These are phyloP conservation scores for Cokeromyces recurvatus DNA, from an alignment of 371 early-diverging fungal species.

Conservation along the genomic window DNA sequence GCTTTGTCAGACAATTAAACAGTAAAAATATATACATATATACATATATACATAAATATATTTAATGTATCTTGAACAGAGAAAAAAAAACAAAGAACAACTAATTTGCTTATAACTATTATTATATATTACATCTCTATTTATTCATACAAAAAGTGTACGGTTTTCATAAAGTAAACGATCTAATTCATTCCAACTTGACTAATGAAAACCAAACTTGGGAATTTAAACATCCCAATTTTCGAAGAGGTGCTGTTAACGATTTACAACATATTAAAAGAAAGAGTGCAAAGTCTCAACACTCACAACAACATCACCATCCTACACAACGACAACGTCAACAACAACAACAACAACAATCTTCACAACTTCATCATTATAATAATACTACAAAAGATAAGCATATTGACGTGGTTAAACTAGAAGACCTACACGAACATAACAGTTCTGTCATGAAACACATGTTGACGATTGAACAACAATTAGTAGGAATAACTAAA, in stretches of 20 bases:
- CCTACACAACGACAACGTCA: background rate
- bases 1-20: conserved; percentile 85
- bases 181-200: conserved; percentile 56
- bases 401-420: no score
- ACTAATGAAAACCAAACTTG: conserved; percentile 60
- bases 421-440: background rate
- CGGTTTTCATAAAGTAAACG: conserved; percentile 59
- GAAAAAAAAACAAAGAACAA: conserved; percentile 1
- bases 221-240: conserved; percentile 68
- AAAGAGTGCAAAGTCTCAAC: conserved; percentile 48
- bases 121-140: no score
- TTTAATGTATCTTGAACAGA: background rate
- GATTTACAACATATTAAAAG: conserved; percentile 61
- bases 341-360: conserved; percentile 2
- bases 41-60: no score
- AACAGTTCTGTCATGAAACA: conserved; percentile 10
- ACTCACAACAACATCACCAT: conserved; percentile 6
- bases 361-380: no score
- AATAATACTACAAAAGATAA: background rate
- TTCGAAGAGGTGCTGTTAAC: conserved; percentile 52
- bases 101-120: no score
- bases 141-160: no score
- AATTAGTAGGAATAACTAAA: conserved; percentile 11
- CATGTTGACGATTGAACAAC: conserved; percentile 20
- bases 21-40: no score